These are phyloP conservation scores for Tolypocladium inflatum DNA, from an alignment of 2,329 filamentous ascomycete species.

Conservation along the genomic window DNA sequence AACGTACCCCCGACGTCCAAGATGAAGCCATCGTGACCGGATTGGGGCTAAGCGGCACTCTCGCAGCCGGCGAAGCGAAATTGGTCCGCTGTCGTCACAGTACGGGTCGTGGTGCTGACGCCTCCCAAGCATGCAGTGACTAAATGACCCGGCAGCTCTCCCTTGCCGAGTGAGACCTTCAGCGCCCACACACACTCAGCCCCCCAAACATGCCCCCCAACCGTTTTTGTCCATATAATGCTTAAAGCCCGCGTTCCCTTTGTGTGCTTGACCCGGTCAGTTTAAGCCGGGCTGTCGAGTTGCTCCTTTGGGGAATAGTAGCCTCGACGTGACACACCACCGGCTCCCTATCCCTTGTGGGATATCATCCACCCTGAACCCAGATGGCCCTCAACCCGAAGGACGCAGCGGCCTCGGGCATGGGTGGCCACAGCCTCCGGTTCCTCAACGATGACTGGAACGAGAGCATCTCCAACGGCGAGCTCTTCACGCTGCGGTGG, in stretches of 20 bases:
- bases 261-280: constrained; percentile 5
- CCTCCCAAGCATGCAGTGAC: constrained; percentile 9
- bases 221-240: constrained; percentile 9
- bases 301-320: not conserved
- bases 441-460: constrained; percentile 25
- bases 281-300: not conserved
- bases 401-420: constrained; percentile 5
- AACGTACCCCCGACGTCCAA: not conserved
- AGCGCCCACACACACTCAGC: constrained; percentile 4
- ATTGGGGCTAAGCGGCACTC: constrained; percentile 3
- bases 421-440: constrained; percentile 16
- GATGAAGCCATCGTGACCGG: constrained; percentile 11
- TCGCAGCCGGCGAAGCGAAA: not conserved
- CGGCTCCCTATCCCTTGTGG: constrained; percentile 1
- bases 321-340: not conserved
- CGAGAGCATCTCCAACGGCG: constrained; percentile 21
- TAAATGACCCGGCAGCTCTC: constrained; percentile 11
- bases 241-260: constrained; percentile 6
- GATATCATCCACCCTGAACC: constrained; percentile 1
- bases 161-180: constrained; percentile 17
- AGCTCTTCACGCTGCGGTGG: constrained; percentile 18
- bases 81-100: not conserved
- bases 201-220: constrained; percentile 3
- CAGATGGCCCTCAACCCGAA: constrained; percentile 11
- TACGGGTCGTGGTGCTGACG: constrained; percentile 1